Conservation (phyloP, 805 yeast species). For the Kodamaea jinghongensis region DNA sequence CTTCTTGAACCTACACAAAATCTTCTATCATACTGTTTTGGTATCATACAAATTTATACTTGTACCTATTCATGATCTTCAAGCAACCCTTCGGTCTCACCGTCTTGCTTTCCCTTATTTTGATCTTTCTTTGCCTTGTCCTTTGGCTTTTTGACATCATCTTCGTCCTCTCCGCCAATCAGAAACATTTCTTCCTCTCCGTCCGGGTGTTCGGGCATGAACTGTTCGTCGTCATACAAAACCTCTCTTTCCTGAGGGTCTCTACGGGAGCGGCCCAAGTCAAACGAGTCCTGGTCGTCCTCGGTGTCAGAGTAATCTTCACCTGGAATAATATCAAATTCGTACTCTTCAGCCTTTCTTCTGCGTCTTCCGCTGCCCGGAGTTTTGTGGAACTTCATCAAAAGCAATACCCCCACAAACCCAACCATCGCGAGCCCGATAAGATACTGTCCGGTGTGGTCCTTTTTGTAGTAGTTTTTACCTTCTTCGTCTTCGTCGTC, state of each 20-base stretch:
- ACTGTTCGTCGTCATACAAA: conserved; percentile 9
- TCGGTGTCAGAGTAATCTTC: conserved; percentile 50
- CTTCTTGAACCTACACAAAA: not conserved
- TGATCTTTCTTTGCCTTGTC: not conserved
- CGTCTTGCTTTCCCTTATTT: conserved; percentile 3
- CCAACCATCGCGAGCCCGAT: conserved; percentile 60
- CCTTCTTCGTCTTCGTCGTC: conserved; percentile 24
- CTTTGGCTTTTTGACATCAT: not conserved
- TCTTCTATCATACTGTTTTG: conserved; percentile 2
- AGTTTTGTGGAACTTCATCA: conserved; percentile 43
- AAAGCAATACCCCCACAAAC: conserved; percentile 45
- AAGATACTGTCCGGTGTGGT: conserved; percentile 60
- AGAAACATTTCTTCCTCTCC: conserved; percentile 41
- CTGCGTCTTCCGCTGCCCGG: conserved; percentile 44
- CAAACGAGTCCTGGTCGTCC: conserved; percentile 33
- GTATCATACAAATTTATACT: not conserved
- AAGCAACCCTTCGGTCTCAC: conserved; percentile 4
- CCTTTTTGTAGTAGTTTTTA: conserved; percentile 29
- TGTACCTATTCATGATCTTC: not conserved
- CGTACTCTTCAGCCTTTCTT: conserved; percentile 68
- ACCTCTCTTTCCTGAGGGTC: conserved; percentile 4
- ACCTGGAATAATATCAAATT: conserved; percentile 74
- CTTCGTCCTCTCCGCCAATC: conserved; percentile 39
- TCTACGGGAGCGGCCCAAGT: conserved; percentile 25
- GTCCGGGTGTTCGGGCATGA: conserved; percentile 29